These are phyloP conservation scores for Fusarium staphyleae DNA, from an alignment of 2,329 filamentous ascomycete species.

Conservation along the genomic window DNA sequence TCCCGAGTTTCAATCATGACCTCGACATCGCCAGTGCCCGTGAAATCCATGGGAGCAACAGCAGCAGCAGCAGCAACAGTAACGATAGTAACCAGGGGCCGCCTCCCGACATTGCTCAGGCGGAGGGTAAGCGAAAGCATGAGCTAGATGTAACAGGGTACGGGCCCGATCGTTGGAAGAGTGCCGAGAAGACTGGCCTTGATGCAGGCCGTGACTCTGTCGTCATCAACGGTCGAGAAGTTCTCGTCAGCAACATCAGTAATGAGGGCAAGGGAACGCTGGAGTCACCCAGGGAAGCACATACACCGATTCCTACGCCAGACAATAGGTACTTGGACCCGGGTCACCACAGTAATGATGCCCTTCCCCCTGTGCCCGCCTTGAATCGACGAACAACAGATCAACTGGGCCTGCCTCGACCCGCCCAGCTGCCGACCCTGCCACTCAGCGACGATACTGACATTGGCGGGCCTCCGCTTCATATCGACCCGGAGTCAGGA, in stretches of 20 bases:
- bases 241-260: conserved; percentile 70
- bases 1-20: conserved; percentile 76
- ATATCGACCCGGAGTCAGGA: conserved; percentile 58
- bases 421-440: conserved; percentile 74
- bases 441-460: conserved; percentile 80
- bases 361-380: conserved; percentile 65
- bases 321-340: conserved; percentile 45
- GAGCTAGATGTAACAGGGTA: conserved; percentile 79
- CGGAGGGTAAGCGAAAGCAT: conserved; percentile 69
- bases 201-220: conserved; percentile 75
- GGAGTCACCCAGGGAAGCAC: conserved; percentile 49
- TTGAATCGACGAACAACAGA: conserved; percentile 67
- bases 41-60: conserved; percentile 47
- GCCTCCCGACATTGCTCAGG: conserved; percentile 42
- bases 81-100: conserved; percentile 16
- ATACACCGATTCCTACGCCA: conserved; percentile 35
- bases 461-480: conserved; percentile 76
- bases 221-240: conserved; percentile 72
- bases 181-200: conserved; percentile 65
- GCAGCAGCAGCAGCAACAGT: conserved; percentile 13
- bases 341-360: conserved; percentile 51
- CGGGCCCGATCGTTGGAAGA: conserved; percentile 77
- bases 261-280: conserved; percentile 70
- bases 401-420: conserved; percentile 71
- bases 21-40: conserved; percentile 56